These are phyloP conservation scores for Anisogramma anomala DNA, from an alignment of 2,329 filamentous ascomycete genomes.

Conservation along the genomic window DNA sequence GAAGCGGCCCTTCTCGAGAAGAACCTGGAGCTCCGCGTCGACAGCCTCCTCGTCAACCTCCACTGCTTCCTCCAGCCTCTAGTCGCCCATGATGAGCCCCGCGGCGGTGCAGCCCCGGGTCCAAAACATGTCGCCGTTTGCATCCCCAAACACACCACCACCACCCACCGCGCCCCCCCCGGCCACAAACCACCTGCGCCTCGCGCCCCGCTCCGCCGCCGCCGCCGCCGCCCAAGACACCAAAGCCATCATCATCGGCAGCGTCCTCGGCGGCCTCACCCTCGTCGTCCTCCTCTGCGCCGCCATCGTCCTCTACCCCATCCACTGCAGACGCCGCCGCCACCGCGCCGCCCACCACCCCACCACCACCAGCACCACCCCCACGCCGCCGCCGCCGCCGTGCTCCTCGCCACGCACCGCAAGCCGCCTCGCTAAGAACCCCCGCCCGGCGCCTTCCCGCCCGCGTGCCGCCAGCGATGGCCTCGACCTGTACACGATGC, in stretches of 20 bases:
- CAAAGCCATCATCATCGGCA: slow-evolving; percentile 7
- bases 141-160: background rate
- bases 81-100: background rate
- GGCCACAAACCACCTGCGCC: too few species aligned
- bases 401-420: background rate
- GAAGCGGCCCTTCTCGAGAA: background rate
- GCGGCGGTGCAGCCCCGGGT: background rate
- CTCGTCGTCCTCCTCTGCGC: slow-evolving; percentile 1
- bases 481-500: background rate
- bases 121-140: background rate
- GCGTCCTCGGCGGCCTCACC: slow-evolving; percentile 3
- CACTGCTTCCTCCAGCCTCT: background rate
- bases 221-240: background rate
- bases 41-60: background rate
- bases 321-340: background rate
- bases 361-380: too few species aligned
- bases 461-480: background rate
- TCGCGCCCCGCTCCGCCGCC: too few species aligned
- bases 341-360: background rate
- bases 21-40: background rate
- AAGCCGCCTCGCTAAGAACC: background rate
- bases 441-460: background rate
- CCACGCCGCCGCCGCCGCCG: too few species aligned
- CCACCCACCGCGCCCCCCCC: background rate
- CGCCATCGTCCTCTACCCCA: background rate